Percentiles rank a stretch among this genome's conserved stretches.
These are phyloP conservation scores for Suillus occidentalis DNA, from an alignment of 768 basidiomycete species.

Conservation along the genomic window DNA sequence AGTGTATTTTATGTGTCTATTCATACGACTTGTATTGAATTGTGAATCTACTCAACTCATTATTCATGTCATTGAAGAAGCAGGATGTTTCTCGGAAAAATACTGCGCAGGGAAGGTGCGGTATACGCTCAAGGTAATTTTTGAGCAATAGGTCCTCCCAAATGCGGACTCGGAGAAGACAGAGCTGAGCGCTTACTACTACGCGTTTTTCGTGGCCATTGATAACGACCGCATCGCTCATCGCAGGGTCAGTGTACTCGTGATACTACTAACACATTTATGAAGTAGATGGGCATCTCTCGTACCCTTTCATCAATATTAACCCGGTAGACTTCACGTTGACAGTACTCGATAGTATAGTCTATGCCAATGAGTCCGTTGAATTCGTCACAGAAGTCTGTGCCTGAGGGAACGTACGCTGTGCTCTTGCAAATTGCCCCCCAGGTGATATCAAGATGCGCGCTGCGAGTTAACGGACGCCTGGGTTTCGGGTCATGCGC, in stretches of 20 bases:
- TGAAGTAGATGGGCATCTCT: neutral
- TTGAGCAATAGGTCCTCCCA: conserved; percentile 20
- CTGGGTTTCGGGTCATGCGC: neutral
- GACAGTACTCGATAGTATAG: neutral
- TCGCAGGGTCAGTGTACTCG: conserved; percentile 14
- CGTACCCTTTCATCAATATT: neutral
- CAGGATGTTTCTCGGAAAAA: neutral
- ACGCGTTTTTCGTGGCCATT: conserved; percentile 21
- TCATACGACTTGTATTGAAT: neutral
- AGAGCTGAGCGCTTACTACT: conserved; percentile 9
- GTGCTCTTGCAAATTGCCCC: neutral
- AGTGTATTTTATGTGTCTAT: neutral
- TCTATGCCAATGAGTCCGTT: neutral
- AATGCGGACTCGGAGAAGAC: conserved; percentile 17
- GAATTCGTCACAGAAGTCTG: neutral
- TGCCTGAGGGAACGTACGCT: neutral
- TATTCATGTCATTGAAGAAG: neutral
- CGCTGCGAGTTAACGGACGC: neutral
- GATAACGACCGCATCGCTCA: conserved; percentile 22
- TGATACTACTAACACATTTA: neutral
- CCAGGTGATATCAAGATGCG: neutral
- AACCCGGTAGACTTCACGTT: neutral
- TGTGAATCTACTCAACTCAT: neutral
- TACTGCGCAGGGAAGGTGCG: conserved; percentile 18
- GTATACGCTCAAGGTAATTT: conserved; percentile 24